Evolutionary conservation across 352 stramenopile species (phyloP).

Genomic region (Hyaloperonospora brassicae): DNA sequence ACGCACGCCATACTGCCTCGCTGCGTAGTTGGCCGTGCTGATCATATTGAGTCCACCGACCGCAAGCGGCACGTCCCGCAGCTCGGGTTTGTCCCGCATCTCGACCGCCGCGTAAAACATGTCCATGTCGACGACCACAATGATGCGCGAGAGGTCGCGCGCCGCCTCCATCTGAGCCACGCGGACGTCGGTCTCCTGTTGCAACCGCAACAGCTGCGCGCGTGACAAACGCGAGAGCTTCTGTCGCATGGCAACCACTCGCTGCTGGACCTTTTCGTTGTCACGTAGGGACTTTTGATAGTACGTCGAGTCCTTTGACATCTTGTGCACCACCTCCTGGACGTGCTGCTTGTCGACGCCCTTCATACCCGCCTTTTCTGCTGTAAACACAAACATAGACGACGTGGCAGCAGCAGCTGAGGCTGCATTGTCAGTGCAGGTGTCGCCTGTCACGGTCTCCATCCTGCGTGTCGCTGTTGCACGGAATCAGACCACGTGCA

Average conservation of each 20-base stretch:
- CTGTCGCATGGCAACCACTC: constrained; percentile 64
- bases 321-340: constrained; percentile 89
- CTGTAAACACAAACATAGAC: constrained; percentile 80
- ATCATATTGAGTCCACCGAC: constrained; percentile 93
- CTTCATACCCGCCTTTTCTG: constrained; percentile 83
- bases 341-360: constrained; percentile 85
- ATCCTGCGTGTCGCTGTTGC: neutral
- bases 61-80: constrained; percentile 85
- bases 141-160: constrained; percentile 56
- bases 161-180: constrained; percentile 48
- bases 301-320: constrained; percentile 90
- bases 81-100: constrained; percentile 86
- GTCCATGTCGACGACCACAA: constrained; percentile 94
- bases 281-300: constrained; percentile 88
- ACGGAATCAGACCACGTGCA: constrained; percentile 9
- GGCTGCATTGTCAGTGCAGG: neutral
- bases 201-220: constrained; percentile 23
- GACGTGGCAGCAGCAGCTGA: constrained; percentile 7
- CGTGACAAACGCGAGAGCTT: constrained; percentile 54
- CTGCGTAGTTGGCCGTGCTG: constrained; percentile 93
- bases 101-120: constrained; percentile 96
- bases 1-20: constrained; percentile 90
- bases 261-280: constrained; percentile 83
- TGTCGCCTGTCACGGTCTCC: neutral
- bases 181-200: constrained; percentile 34